Base-by-base conservation (phyloP, 2,329 filamentous ascomycete genomes). In the Cladosporium sp. region DNA sequence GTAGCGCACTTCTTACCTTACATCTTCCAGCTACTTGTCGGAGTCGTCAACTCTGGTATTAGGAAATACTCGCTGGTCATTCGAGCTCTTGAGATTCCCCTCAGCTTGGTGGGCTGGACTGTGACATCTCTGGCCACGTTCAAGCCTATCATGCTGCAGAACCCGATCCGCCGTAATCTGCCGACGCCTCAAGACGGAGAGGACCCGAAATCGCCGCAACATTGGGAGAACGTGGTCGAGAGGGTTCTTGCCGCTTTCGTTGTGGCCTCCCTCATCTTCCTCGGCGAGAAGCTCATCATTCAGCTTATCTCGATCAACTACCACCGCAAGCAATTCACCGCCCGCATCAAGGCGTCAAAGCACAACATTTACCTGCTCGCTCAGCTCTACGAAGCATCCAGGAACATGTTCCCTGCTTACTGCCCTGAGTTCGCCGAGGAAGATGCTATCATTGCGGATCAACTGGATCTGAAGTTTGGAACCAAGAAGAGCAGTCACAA, bases 381-480 rank as follows among this genome's bases (percentile, higher is more conserved):
- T 15, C 73, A 93, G 24, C 82, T 99, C 50, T 96, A 95, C 68
- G 91, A 97, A 57, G 90, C 91, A 17, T 96, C 92, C 3, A 81
- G 90, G 47, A 79, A 83, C 4, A 76, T 97, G 44, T 99, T 97
- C 64, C 93, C 93, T 20, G 86, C 90, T 71, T 96, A 96, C 72
- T 96, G 90, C 70, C 78, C 76, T 19, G 92, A 97, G 62, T 97
- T 99, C 61, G 77, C 80, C 15, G 88, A 96, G 19, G 93, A 97
- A 66, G 93, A 99, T 69, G 88, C 91, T 65, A 77, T 89, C 62
- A 96, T 99, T 66, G 88, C 88, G 64, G 90, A 96, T 70, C 87
- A 71, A 18, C 58, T 77, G 38, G 68, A 90, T 62, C 73, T 89
- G 40, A 51, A 54, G 12, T 52, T 82, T 57, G 74, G 89, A 15